Base-by-base conservation (phyloP, 2,329 filamentous ascomycete species). In the Alternaria sp. region DNA sequence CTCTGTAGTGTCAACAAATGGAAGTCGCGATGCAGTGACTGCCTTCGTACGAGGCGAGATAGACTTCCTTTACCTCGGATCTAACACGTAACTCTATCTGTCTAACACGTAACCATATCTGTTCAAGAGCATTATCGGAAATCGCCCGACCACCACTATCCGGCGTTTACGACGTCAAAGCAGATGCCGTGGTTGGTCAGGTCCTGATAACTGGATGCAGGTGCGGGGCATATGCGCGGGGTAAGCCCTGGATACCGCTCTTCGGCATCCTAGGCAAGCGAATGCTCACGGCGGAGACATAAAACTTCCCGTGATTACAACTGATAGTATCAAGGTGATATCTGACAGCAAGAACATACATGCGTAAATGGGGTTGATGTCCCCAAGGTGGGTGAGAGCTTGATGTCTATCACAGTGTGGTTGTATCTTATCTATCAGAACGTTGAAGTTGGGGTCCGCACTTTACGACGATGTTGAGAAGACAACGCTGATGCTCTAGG, bases 51-150 rank as follows among this genome's bases (percentile, higher is more conserved):
- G 7, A n/a, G n/a, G 18, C 20, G 20, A 38, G 20, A 12, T 32
- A 22, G 34, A 34, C 30, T n/a, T 3, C 26, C 12, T 30, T 48
- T 49, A 49, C 56, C 56, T 59, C 56, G 56, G 56, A 34, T 41
- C 22, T 48, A 38, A 4, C 14, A 49, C 30, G 20, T 49, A 36
- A 36, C 30, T 32, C 34, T 24, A 30, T 48, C 51, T 22, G 22
- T 41, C 22, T 48, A 36, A 4, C 14, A 49, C 30, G 20, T 49
- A 36, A 36, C 30, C 20, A 26, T 24, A 30, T 48, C 51, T 22
- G 46, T 42, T 22, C 11, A 30, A 26, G 16, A 26, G 16, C 18
- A 16, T 34, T n/a, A 18, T 57, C 46, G 52, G 32, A 60, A 46
- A 18, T 5, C 12, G 32, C 47, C 44, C 20, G 41, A 47, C 16